Percentiles rank a stretch among this genome's conserved stretches.
Evolutionary conservation across 2,329 filamentous ascomycete species (phyloP).

Genomic region (Fusarium sp.): DNA sequence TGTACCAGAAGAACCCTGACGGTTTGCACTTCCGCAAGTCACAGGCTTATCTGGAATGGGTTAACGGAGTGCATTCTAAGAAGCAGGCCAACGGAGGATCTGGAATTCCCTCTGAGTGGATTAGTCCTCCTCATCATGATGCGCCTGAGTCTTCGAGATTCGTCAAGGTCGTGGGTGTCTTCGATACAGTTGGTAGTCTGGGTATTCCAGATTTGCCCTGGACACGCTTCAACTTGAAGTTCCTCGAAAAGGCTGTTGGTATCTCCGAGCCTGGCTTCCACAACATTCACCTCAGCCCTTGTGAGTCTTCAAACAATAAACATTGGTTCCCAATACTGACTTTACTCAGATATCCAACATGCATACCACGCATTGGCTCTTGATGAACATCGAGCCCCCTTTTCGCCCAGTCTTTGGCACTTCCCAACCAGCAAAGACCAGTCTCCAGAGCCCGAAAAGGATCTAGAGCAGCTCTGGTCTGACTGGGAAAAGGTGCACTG

Average conservation of each 20-base stretch:
- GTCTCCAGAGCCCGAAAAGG: slow-evolving; percentile 13
- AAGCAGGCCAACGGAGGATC: slow-evolving; percentile 23
- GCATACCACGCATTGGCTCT: slow-evolving; percentile 67
- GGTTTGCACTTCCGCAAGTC: slow-evolving; percentile 39
- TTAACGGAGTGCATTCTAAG: slow-evolving; percentile 38
- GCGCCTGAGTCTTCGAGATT: slow-evolving; percentile 37
- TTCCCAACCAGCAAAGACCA: slow-evolving; percentile 22
- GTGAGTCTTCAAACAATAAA: slow-evolving; percentile 25
- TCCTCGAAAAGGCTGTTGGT: slow-evolving; percentile 35
- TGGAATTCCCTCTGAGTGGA: slow-evolving; percentile 24
- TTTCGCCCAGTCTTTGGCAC: slow-evolving; percentile 49
- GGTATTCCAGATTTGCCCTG: slow-evolving; percentile 44
- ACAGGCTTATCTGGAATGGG: slow-evolving; percentile 40
- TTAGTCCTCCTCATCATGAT: slow-evolving; percentile 39
- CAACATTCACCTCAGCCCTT: slow-evolving; percentile 43
- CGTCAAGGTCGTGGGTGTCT: slow-evolving; percentile 43
- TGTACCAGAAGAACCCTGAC: slow-evolving; percentile 42
- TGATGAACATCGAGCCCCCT: slow-evolving; percentile 60
- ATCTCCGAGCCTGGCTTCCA: slow-evolving; percentile 41
- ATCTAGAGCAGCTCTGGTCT: slow-evolving; percentile 21
- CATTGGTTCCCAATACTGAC: slow-evolving; percentile 9
- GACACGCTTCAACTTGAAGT: slow-evolving; percentile 39
- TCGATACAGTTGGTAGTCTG: slow-evolving; percentile 44
- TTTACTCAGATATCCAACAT: slow-evolving; percentile 56
- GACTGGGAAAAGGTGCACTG: slow-evolving; percentile 22